phyloP scores from a whole-genome alignment of 2,329 filamentous ascomycete genomes.

The Fusarium sp. region DNA sequence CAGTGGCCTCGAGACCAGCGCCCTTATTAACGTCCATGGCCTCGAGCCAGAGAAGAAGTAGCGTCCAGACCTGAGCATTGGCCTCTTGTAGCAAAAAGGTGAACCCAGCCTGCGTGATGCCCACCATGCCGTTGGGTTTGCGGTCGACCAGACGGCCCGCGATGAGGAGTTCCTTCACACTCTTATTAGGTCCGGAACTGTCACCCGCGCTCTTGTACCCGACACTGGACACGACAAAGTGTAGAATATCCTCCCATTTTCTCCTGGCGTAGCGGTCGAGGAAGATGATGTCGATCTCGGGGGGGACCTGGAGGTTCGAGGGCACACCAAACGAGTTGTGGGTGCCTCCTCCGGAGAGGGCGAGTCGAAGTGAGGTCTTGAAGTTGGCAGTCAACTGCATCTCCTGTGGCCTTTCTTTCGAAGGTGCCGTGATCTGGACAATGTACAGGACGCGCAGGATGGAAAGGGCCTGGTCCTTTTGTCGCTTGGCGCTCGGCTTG shows the following conservation, averaged over 20 bases:
- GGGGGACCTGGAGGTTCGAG: constrained; percentile 71
- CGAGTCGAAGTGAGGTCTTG: constrained; percentile 83
- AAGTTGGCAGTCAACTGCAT: constrained; percentile 87
- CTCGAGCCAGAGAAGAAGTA: constrained; percentile 93
- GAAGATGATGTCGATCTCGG: constrained; percentile 75
- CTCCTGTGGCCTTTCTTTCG: constrained; percentile 73
- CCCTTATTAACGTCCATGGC: constrained; percentile 72
- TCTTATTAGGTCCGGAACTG: constrained; percentile 71
- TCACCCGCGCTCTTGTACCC: constrained; percentile 63
- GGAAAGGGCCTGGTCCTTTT: constrained; percentile 86
- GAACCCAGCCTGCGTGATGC: constrained; percentile 93
- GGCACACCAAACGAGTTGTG: constrained; percentile 93
- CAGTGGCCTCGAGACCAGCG: constrained; percentile 85
- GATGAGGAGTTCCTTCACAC: constrained; percentile 86
- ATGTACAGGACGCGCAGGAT: constrained; percentile 91
- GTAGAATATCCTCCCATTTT: constrained; percentile 96
- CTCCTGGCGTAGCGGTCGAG: constrained; percentile 87
- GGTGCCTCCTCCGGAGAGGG: constrained; percentile 86
- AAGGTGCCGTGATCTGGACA: constrained; percentile 72
- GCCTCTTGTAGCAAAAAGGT: constrained; percentile 94
- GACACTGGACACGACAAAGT: constrained; percentile 90
- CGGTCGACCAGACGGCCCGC: constrained; percentile 83
- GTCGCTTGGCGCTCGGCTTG: constrained; percentile 70
- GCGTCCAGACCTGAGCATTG: constrained; percentile 96
- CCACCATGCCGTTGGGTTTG: constrained; percentile 72